These are phyloP conservation scores for Pestalotiopsis sp. DNA, from an alignment of 2,329 filamentous ascomycete species.

Conservation along the genomic window DNA sequence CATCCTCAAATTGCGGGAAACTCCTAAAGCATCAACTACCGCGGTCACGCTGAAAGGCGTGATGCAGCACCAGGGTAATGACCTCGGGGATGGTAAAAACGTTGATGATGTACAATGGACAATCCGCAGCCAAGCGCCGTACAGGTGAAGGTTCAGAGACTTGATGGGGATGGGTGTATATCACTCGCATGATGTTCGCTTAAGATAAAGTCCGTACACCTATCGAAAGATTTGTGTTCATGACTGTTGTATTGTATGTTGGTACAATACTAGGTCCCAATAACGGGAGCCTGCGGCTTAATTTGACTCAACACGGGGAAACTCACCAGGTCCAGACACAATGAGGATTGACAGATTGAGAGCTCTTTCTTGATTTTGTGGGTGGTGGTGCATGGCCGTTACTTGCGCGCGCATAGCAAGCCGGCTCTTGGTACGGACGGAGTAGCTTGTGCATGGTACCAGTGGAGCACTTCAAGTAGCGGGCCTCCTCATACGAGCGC, in stretches of 20 bases:
- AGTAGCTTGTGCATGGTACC: background rate
- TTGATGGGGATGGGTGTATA: background rate
- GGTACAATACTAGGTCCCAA: background rate
- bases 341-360: background rate
- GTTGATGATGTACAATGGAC: background rate
- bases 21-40: background rate
- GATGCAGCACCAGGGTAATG: background rate
- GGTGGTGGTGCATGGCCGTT: background rate
- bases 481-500: background rate
- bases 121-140: background rate
- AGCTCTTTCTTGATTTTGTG: background rate
- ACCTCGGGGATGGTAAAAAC: background rate
- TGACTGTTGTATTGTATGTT: background rate
- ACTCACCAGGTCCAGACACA: slow-evolving; percentile 39
- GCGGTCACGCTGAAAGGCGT: background rate
- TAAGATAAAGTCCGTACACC: background rate
- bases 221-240: background rate
- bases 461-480: background rate
- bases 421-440: background rate
- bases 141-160: background rate
- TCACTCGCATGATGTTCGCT: background rate
- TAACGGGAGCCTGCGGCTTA: slow-evolving; percentile 30
- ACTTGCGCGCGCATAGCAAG: background rate
- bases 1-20: background rate
- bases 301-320: slow-evolving; percentile 44